phyloP scores from a whole-genome alignment of 2,329 filamentous ascomycete genomes.

The Microcyclosporella mali region DNA sequence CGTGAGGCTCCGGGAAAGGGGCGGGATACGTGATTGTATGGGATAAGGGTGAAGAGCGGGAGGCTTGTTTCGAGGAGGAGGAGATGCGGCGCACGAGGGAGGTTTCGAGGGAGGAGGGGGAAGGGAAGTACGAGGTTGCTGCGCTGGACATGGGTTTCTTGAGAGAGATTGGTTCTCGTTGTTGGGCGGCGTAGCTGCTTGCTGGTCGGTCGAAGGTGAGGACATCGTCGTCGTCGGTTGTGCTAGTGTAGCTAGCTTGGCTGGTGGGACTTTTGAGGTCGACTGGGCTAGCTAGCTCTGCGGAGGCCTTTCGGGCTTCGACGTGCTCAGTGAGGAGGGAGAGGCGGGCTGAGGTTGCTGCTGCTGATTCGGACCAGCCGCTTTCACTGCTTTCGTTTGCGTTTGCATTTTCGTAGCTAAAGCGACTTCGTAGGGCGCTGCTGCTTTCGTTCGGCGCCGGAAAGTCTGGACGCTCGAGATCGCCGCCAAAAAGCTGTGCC shows the following conservation, averaged over 20 bases:
- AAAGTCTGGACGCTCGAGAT: constrained; percentile 3
- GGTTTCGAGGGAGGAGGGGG: constrained; percentile 11
- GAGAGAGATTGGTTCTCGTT: constrained; percentile 7
- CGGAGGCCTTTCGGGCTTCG: constrained; percentile 9
- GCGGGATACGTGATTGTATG: constrained; percentile 15
- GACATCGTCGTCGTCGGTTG: constrained; percentile 77
- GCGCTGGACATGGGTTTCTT: constrained; percentile 19
- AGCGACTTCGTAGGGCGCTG: constrained; percentile 20
- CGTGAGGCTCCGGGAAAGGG: constrained; percentile 63
- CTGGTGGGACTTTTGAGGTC: constrained; percentile 41
- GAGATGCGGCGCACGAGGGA: constrained; percentile 15
- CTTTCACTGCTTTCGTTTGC: constrained; percentile 25
- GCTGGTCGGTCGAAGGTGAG: constrained; percentile 52
- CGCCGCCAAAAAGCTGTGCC: not conserved
- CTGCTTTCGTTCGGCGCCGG: constrained; percentile 4
- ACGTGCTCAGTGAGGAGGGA: constrained; percentile 25
- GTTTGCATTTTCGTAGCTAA: constrained; percentile 35
- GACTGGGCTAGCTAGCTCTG: constrained; percentile 24
- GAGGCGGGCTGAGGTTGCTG: constrained; percentile 23
- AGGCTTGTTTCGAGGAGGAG: constrained; percentile 15
- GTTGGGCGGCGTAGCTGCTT: constrained; percentile 12
- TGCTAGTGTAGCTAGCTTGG: constrained; percentile 57
- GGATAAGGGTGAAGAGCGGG: constrained; percentile 23
- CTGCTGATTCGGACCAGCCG: constrained; percentile 30
- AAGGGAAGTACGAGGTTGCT: constrained; percentile 25